Evolutionary conservation across 2,329 filamentous ascomycete species (phyloP).

Genomic region (Cryphonectria parasitica): DNA sequence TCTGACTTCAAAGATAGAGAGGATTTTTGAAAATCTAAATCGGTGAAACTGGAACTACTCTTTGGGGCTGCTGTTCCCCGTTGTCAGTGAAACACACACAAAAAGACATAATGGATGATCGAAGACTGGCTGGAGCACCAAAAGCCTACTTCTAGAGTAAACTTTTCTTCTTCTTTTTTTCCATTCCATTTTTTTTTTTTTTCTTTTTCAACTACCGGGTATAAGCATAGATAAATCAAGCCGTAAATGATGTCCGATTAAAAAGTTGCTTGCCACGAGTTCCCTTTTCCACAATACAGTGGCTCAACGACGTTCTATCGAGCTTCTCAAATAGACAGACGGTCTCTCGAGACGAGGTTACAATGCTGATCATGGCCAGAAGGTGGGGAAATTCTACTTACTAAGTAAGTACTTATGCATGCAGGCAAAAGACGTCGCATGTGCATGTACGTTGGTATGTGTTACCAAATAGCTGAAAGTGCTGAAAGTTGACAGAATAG

Average conservation of each 20-base stretch:
- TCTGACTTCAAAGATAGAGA: too few species aligned
- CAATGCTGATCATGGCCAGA: background rate
- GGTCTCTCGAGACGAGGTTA: background rate
- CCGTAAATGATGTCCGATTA: background rate
- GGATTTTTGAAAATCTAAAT: too few species aligned
- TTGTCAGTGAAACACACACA: too few species aligned
- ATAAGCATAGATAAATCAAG: background rate
- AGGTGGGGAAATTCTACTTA: background rate
- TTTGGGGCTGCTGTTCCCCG: too few species aligned
- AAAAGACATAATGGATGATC: too few species aligned
- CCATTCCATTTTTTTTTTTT: too few species aligned
- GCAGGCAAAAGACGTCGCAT: background rate
- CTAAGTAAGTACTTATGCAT: too few species aligned
- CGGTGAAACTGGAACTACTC: too few species aligned
- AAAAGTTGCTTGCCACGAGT: background rate
- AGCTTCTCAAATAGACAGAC: background rate
- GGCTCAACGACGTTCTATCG: background rate
- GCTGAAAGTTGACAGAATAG: background rate
- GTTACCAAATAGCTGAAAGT: background rate
- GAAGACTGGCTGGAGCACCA: too few species aligned
- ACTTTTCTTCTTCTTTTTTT: too few species aligned
- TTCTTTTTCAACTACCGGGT: too few species aligned
- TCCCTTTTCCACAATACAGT: background rate
- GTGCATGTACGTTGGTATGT: background rate
- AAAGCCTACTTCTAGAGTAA: too few species aligned